Percentiles rank a stretch among this genome's conserved stretches.
Conservation (phyloP, 495 filamentous ascomycete species). For the Staphylotrichum tortipilum region DNA sequence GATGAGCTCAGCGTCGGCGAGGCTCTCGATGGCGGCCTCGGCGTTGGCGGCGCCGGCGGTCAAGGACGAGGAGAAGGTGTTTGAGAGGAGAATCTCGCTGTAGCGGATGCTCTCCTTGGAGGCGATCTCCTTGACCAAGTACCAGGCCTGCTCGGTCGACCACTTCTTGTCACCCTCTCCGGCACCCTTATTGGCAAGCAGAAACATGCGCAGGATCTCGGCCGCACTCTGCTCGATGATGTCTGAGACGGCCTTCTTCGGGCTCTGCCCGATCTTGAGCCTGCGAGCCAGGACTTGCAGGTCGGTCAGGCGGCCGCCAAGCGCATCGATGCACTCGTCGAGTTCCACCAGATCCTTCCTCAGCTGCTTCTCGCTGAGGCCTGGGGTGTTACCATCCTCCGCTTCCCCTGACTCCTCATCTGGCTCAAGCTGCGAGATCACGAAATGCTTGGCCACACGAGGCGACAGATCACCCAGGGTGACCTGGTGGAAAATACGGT, state of each 20-base stretch:
- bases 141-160: slow-evolving; percentile 82
- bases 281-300: slow-evolving; percentile 85
- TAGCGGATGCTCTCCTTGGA: slow-evolving; percentile 56
- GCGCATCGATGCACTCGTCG: slow-evolving; percentile 67
- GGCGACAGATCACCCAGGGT: slow-evolving; percentile 76
- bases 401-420: slow-evolving; percentile 17
- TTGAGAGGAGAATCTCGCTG: slow-evolving; percentile 69
- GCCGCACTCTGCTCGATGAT: slow-evolving; percentile 81
- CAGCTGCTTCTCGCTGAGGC: slow-evolving; percentile 29
- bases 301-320: slow-evolving; percentile 88
- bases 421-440: slow-evolving; percentile 67
- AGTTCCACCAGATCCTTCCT: slow-evolving; percentile 50
- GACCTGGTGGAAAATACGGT: slow-evolving; percentile 81
- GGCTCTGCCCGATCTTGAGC: slow-evolving; percentile 84
- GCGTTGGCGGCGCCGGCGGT: slow-evolving; percentile 37
- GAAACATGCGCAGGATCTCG: slow-evolving; percentile 89
- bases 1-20: slow-evolving; percentile 85
- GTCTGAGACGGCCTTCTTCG: slow-evolving; percentile 72
- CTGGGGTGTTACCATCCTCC: neutral
- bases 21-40: slow-evolving; percentile 64
- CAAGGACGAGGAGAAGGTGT: slow-evolving; percentile 55
- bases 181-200: slow-evolving; percentile 44
- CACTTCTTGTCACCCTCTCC: slow-evolving; percentile 47
- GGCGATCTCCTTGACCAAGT: slow-evolving; percentile 67
- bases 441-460: slow-evolving; percentile 78